phyloP scores from a whole-genome alignment of 2,329 filamentous ascomycete genomes.

The Phialophora chinensis region DNA sequence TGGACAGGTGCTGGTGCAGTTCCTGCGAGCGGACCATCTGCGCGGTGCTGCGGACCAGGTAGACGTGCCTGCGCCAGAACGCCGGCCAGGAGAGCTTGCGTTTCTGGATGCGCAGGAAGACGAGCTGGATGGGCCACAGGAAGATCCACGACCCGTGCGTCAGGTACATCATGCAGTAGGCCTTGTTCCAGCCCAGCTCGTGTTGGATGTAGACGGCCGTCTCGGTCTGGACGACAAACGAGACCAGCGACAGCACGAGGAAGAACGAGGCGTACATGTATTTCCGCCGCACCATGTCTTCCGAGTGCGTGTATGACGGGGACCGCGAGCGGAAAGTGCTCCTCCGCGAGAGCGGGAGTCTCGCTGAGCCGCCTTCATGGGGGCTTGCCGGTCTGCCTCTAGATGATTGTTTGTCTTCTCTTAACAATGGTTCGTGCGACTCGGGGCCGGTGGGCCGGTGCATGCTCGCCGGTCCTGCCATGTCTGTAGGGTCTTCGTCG shows the following conservation, averaged over 20 bases:
- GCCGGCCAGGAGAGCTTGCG: slow-evolving; percentile 76
- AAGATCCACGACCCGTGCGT: slow-evolving; percentile 94
- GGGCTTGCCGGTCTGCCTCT: slow-evolving; percentile 48
- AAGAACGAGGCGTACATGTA: slow-evolving; percentile 89
- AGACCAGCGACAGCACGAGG: slow-evolving; percentile 78
- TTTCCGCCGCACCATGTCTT: slow-evolving; percentile 73
- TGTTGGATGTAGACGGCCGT: slow-evolving; percentile 94
- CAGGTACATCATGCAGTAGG: slow-evolving; percentile 98
- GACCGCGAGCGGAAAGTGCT: slow-evolving; percentile 79
- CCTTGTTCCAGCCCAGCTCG: slow-evolving; percentile 91
- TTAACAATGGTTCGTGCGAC: slow-evolving; percentile 61
- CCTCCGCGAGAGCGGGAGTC: slow-evolving; percentile 57
- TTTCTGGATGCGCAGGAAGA: slow-evolving; percentile 79
- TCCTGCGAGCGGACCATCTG: slow-evolving; percentile 86
- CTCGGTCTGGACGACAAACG: slow-evolving; percentile 94
- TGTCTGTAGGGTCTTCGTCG: slow-evolving; percentile 51
- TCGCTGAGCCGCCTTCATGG: slow-evolving; percentile 40
- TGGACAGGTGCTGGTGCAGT: slow-evolving; percentile 61
- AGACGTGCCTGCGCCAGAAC: slow-evolving; percentile 80
- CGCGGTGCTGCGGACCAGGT: slow-evolving; percentile 68
- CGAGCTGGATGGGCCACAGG: slow-evolving; percentile 83
- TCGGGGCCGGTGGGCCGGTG: slow-evolving; percentile 57
- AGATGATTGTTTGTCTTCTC: slow-evolving; percentile 47
- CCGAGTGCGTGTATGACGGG: slow-evolving; percentile 67
- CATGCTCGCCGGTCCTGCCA: slow-evolving; percentile 55